These are phyloP conservation scores for Nannochloris sp. DNA, from an alignment of 139 green algal genomes.

Conservation along the genomic window DNA sequence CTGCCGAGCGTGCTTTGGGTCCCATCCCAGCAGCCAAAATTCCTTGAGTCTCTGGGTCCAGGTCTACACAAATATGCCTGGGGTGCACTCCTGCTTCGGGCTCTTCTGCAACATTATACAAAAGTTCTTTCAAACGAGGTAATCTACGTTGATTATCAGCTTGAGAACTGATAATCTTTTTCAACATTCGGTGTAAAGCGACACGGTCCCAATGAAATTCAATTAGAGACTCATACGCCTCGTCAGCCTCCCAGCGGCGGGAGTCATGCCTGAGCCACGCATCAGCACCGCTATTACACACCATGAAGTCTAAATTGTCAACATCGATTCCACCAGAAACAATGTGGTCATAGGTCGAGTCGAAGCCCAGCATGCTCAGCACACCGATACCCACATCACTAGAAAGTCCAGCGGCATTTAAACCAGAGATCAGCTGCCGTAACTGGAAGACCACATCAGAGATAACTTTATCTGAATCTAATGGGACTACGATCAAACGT, in stretches of 20 bases:
- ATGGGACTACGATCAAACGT: slow-evolving; percentile 23
- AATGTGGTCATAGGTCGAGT: slow-evolving; percentile 26
- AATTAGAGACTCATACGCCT: slow-evolving; percentile 49
- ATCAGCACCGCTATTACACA: slow-evolving; percentile 60
- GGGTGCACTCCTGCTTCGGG: slow-evolving; percentile 25
- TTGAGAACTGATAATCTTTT: slow-evolving; percentile 36
- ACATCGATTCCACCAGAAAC: slow-evolving; percentile 19
- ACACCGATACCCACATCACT: slow-evolving; percentile 44
- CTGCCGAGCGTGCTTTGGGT: slow-evolving; percentile 5
- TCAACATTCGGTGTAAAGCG: slow-evolving; percentile 30
- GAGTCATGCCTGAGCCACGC: slow-evolving; percentile 37
- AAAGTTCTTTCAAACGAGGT: slow-evolving; percentile 33
- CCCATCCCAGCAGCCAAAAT: slow-evolving; percentile 29
- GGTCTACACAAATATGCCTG: slow-evolving; percentile 33
- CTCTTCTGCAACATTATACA: slow-evolving; percentile 28
- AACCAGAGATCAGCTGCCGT: neutral
- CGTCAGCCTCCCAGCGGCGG: slow-evolving; percentile 37
- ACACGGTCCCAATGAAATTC: slow-evolving; percentile 44
- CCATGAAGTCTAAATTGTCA: slow-evolving; percentile 44
- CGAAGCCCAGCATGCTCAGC: slow-evolving; percentile 54
- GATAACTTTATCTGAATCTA: slow-evolving; percentile 25
- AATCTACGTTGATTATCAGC: slow-evolving; percentile 12
- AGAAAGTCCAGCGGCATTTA: slow-evolving; percentile 2
- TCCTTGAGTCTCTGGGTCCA: slow-evolving; percentile 20
- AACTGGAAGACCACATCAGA: slow-evolving; percentile 6